Percentiles rank a stretch among this genome's conserved stretches.
Evolutionary conservation across 306 rosid genomes (phyloP).

Genomic region (Pterocarpus macrocarpus): DNA sequence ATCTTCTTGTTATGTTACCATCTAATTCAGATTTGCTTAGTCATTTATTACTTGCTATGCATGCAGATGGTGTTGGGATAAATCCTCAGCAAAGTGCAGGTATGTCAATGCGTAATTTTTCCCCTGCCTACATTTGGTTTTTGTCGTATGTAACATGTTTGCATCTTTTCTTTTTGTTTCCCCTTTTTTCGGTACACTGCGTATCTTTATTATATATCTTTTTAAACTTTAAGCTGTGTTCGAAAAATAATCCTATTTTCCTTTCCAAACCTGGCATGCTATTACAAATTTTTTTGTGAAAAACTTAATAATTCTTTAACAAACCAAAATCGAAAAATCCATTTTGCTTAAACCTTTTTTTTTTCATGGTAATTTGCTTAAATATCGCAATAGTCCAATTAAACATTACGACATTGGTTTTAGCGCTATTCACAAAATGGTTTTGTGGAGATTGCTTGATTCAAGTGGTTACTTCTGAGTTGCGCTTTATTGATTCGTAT

Average conservation of each 20-base stretch:
- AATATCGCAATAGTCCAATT: background rate
- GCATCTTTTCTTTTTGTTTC: background rate
- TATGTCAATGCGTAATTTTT: constrained; percentile 35
- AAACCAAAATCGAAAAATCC: background rate
- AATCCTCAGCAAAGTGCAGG: constrained; percentile 95
- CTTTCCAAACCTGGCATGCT: background rate
- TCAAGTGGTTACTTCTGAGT: background rate
- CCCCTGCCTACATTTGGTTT: too few species aligned
- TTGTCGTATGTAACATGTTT: background rate
- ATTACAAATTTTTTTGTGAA: background rate
- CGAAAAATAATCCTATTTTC: constrained; percentile 13
- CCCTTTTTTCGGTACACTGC: background rate
- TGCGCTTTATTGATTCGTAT: constrained; percentile 4
- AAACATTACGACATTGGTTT: constrained; percentile 20
- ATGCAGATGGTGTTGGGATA: constrained; percentile 85
- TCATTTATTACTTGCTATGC: constrained; percentile 3
- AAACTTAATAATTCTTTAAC: background rate
- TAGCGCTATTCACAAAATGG: background rate
- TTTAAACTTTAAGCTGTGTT: constrained; percentile 4
- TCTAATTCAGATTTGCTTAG: constrained; percentile 8
- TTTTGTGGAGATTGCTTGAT: background rate
- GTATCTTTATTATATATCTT: constrained; percentile 4
- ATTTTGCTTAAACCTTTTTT: background rate
- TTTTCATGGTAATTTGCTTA: background rate
- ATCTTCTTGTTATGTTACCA: background rate